phyloP scores from a whole-genome alignment of 192 early-diverging fungal species.

The Pilobolus umbonatus region DNA sequence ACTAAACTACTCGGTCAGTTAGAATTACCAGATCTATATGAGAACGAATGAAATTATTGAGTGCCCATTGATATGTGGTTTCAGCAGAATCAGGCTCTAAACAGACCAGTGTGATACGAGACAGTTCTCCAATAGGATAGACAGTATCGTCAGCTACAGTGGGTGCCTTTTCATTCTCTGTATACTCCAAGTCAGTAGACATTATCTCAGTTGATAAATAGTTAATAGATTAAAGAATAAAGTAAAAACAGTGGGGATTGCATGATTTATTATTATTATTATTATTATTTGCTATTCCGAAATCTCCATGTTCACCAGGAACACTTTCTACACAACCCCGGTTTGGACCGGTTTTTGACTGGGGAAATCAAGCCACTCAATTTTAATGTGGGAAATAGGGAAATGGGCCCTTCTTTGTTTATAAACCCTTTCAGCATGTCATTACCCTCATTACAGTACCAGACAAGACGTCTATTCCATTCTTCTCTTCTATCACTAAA shows the following conservation, averaged over 20 bases:
- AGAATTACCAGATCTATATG: constrained; percentile 21
- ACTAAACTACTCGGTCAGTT: background rate
- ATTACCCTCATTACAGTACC: background rate
- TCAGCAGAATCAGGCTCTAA: constrained; percentile 23
- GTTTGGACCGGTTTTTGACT: background rate
- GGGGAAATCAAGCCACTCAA: background rate
- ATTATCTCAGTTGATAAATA: background rate
- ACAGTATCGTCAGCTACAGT: background rate
- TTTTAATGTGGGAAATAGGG: no score
- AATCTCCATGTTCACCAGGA: no score
- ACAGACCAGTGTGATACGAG: constrained; percentile 20
- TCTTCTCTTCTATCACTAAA: no score
- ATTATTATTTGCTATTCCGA: background rate
- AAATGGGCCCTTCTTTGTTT: no score
- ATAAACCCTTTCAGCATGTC: background rate
- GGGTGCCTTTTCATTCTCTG: background rate
- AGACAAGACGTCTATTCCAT: background rate
- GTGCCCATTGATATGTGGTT: constrained; percentile 23
- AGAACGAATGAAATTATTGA: constrained; percentile 24
- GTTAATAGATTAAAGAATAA: background rate
- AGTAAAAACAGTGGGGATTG: background rate
- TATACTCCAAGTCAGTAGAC: background rate
- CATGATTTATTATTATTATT: background rate
- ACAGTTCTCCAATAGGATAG: background rate
- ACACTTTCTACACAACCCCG: background rate